Percentiles rank a stretch among this genome's conserved stretches.
Evolutionary conservation across 139 green algal genomes (phyloP).

Genomic region (Trebouxia sp.): DNA sequence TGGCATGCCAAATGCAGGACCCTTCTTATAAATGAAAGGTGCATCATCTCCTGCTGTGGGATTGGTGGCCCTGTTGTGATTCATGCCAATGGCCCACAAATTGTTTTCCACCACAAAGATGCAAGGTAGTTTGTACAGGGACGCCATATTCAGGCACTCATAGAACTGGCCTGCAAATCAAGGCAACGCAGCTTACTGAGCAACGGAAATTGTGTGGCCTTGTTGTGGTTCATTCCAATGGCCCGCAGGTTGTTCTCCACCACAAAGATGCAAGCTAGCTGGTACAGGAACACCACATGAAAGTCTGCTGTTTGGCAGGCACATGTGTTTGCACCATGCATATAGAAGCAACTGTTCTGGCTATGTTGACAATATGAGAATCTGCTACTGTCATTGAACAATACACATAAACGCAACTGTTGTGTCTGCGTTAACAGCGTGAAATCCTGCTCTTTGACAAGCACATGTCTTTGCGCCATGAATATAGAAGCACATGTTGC

Average conservation of each 20-base stretch:
- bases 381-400: no score
- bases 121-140: conserved; percentile 96
- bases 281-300: conserved; percentile 97
- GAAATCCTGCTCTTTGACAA: no score
- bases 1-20: conserved; percentile 95
- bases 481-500: no score
- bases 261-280: conserved; percentile 98
- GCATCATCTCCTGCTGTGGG: conserved; percentile 62
- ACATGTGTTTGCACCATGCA: no score
- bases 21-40: conserved; percentile 98
- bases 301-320: no score
- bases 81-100: conserved; percentile 98
- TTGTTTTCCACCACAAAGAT: conserved; percentile 99
- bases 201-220: no score
- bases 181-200: no score
- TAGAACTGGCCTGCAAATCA: conserved; percentile 84
- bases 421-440: no score
- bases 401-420: no score
- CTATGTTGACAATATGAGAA: no score
- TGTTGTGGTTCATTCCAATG: conserved; percentile 94
- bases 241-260: conserved; percentile 99
- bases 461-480: no score
- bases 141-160: conserved; percentile 97
- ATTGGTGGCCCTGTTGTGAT: conserved; percentile 82
- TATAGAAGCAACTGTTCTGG: no score